A percentile compares a stretch with the other conserved stretches of the same genome.
These are phyloP conservation scores for Arthrobotrys conoides DNA, from an alignment of 2,329 filamentous ascomycete genomes.

Conservation along the genomic window DNA sequence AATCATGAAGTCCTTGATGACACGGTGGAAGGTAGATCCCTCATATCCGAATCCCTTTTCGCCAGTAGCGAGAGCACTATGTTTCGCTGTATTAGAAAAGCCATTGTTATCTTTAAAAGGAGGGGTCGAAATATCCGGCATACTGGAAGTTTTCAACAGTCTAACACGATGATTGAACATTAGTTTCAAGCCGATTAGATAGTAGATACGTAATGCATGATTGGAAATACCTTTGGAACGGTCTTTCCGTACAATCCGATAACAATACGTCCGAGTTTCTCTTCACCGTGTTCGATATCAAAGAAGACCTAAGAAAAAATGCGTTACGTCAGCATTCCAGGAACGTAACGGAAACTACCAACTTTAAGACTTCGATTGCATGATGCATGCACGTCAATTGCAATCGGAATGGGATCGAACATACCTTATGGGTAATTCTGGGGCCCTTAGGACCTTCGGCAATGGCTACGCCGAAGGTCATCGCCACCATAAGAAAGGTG, in stretches of 20 bases:
- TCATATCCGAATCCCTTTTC: slow-evolving; percentile 87
- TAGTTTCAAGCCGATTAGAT: neutral
- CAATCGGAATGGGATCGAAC: slow-evolving; percentile 18
- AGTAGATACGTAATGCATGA: slow-evolving; percentile 61
- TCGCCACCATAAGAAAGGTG: slow-evolving; percentile 81
- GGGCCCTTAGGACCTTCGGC: slow-evolving; percentile 85
- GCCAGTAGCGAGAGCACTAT: slow-evolving; percentile 76
- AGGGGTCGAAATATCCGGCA: slow-evolving; percentile 7
- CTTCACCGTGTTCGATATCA: slow-evolving; percentile 82
- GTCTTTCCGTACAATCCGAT: slow-evolving; percentile 91
- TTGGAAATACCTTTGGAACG: slow-evolving; percentile 74
- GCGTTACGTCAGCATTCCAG: slow-evolving; percentile 22
- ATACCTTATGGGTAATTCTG: slow-evolving; percentile 92
- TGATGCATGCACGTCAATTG: slow-evolving; percentile 24
- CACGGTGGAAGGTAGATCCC: slow-evolving; percentile 89
- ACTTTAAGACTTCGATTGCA: neutral
- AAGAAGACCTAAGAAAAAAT: slow-evolving; percentile 76
- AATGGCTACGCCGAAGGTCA: slow-evolving; percentile 81
- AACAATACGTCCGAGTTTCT: slow-evolving; percentile 80
- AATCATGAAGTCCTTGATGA: slow-evolving; percentile 94
- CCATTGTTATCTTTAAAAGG: neutral
- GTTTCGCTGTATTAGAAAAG: slow-evolving; percentile 24
- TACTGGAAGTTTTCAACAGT: slow-evolving; percentile 72
- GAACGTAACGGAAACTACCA: neutral
- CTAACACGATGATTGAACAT: slow-evolving; percentile 63